A percentile compares a stretch with the other conserved stretches of the same genome.
These are phyloP conservation scores for Gliomastix tumulicola DNA, from an alignment of 2,329 filamentous ascomycete genomes.

Conservation along the genomic window DNA sequence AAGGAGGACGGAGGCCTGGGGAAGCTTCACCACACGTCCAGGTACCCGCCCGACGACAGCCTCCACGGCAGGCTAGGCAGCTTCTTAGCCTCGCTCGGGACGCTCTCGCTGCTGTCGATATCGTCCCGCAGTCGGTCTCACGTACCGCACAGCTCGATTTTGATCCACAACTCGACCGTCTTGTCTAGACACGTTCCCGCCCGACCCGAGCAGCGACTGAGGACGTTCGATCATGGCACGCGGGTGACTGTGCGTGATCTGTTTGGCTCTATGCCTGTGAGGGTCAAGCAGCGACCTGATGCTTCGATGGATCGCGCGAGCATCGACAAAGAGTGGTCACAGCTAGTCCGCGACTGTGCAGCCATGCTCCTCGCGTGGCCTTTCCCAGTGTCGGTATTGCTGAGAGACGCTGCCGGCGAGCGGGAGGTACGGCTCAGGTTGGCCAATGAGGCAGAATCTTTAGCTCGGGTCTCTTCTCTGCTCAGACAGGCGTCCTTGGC, in stretches of 20 bases:
- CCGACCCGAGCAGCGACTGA: conserved; percentile 47
- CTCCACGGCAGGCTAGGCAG: conserved; percentile 63
- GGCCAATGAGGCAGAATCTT: conserved; percentile 9
- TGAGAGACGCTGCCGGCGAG: conserved; percentile 42
- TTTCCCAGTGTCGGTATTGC: conserved; percentile 42
- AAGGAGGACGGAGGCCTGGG: conserved; percentile 61
- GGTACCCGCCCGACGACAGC: conserved; percentile 38
- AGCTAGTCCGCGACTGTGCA: conserved; percentile 50
- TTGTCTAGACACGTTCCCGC: conserved; percentile 59
- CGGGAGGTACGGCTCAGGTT: conserved; percentile 29
- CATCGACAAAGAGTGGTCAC: conserved; percentile 58
- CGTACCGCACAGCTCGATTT: conserved; percentile 56
- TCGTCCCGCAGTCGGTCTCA: conserved; percentile 61
- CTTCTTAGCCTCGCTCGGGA: conserved; percentile 71
- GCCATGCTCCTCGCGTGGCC: conserved; percentile 67
- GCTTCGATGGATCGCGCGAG: conserved; percentile 40
- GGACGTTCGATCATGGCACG: conserved; percentile 61
- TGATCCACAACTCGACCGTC: conserved; percentile 62
- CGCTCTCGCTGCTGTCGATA: conserved; percentile 70
- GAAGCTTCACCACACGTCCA: conserved; percentile 74
- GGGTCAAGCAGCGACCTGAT: conserved; percentile 70
- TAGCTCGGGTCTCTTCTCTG: conserved; percentile 33
- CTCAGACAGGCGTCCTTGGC: conserved; percentile 61
- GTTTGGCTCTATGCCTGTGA: conserved; percentile 86
- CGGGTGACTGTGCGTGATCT: conserved; percentile 69